Base-by-base conservation (phyloP, 2,329 filamentous ascomycete genomes). In the Graphilbum fragrans region DNA sequence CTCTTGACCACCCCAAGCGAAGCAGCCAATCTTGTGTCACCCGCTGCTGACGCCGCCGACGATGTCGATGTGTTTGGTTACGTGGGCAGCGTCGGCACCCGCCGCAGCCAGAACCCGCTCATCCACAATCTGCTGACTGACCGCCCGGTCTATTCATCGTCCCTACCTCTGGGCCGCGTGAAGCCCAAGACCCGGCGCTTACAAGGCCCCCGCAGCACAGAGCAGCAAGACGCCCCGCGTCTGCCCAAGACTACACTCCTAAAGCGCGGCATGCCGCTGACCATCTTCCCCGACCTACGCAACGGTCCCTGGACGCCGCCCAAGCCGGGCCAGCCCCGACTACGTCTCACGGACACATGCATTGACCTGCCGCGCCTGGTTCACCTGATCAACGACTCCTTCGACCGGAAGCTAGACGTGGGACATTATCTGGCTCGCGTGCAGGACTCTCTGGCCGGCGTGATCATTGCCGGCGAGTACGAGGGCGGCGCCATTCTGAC, bases 101-200 rank as follows among this genome's bases (percentile, higher is more conserved):
- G 72, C 43, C 65, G 64, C 37, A 68, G 65, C 43, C 70, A 73
- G 53, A 98, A 98, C 52, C 87, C 88, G 0, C 67, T 98, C 2
- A 92, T 98, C 36, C 87, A 98, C 61, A 96, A 95, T 53, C 75
- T 98, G 2, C 72, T 98, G 10, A 98, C 92, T 2, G 92, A 98
- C 61, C 93, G 94, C 54, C 90, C 92, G 0, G 74, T 88, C 14
- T 82, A 87, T 49, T 96, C 92, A 1, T 92, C 92, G 2, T 98
- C 92, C 1, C 67, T 98, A 0, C 92, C 92, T 0, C 70, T 79
- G 7, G 74, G 79, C 33, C 72, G 84, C 38, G 71, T 86, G 25
- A 64, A 58, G 42, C 54, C 61, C n/a, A 40, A 37, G 14, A 38
- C 2, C 23, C 14, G 32, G 16, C 19, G 19, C 16, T 16, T 14